phyloP scores from a whole-genome alignment of 2,329 filamentous ascomycete genomes.

The Trichoderma polysporum region DNA sequence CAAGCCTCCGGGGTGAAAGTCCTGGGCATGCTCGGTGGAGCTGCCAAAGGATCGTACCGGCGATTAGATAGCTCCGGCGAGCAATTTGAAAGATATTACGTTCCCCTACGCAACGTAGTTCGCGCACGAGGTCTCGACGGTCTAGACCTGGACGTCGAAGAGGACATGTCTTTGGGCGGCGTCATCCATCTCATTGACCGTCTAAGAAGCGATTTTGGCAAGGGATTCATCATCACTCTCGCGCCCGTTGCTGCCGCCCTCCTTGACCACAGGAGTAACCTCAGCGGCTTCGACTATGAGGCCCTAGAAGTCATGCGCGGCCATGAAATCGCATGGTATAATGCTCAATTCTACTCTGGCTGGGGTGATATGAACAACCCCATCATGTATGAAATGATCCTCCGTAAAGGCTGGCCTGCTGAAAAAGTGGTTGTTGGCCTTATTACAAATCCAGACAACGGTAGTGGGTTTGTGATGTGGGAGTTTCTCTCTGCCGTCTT shows the following conservation, averaged over 20 bases:
- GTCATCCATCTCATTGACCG: conserved; percentile 67
- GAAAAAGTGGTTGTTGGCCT: conserved; percentile 76
- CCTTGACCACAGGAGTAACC: conserved; percentile 54
- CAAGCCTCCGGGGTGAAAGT: conserved; percentile 75
- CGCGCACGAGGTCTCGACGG: conserved; percentile 63
- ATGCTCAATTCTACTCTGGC: conserved; percentile 89
- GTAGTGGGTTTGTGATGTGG: conserved; percentile 52
- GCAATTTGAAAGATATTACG: conserved; percentile 72
- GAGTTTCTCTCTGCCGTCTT: conserved; percentile 49
- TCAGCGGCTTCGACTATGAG: conserved; percentile 81
- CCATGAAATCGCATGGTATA: conserved; percentile 76
- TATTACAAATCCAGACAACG: conserved; percentile 75
- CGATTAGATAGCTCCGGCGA: conserved; percentile 56
- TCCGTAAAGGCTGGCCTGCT: conserved; percentile 67
- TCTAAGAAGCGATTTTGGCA: conserved; percentile 67
- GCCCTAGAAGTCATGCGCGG: conserved; percentile 68
- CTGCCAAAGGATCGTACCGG: conserved; percentile 69
- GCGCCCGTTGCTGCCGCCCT: conserved; percentile 78
- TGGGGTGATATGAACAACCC: conserved; percentile 63
- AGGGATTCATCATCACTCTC: conserved; percentile 72
- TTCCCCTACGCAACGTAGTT: conserved; percentile 65
- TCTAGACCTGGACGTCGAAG: conserved; percentile 78
- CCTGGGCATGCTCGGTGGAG: conserved; percentile 84
- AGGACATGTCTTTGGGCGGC: conserved; percentile 66
- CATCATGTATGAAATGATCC: conserved; percentile 50